Conservation (phyloP, 2,329 filamentous ascomycete species). For the Sporothrix sp. region DNA sequence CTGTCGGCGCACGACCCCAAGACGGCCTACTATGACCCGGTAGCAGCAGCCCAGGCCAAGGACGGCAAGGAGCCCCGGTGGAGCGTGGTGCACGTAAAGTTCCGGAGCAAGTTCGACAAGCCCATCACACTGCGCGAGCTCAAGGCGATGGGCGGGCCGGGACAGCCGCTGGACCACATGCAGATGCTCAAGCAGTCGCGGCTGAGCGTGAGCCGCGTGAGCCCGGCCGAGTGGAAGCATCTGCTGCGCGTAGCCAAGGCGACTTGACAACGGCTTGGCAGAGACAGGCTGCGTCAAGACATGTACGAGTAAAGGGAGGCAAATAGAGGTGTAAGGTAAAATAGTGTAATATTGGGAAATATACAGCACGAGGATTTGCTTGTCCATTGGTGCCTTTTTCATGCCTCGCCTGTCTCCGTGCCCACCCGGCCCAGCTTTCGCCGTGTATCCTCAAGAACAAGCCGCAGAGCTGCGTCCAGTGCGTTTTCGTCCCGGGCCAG, state of each 20-base stretch:
- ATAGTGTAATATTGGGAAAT: slow-evolving; percentile 2
- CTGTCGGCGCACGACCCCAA: slow-evolving; percentile 60
- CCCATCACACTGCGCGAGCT: slow-evolving; percentile 64
- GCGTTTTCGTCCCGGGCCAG: slow-evolving; percentile 37
- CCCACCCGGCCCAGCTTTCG: slow-evolving; percentile 24
- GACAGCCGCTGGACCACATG: slow-evolving; percentile 58
- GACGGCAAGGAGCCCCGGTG: slow-evolving; percentile 50
- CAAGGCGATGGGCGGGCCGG: slow-evolving; percentile 47
- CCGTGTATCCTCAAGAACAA: slow-evolving; percentile 46
- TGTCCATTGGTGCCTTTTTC: background rate
- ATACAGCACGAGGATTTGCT: background rate
- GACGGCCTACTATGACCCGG: slow-evolving; percentile 76
- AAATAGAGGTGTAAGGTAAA: background rate
- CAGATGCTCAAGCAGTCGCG: slow-evolving; percentile 75
- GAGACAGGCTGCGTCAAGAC: background rate
- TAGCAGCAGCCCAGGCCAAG: slow-evolving; percentile 44
- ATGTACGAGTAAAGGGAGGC: background rate
- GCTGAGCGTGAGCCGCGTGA: slow-evolving; percentile 68
- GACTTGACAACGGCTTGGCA: slow-evolving; percentile 20
- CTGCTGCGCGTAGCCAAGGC: slow-evolving; percentile 44
- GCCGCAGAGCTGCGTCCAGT: slow-evolving; percentile 46
- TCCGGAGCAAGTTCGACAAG: slow-evolving; percentile 69
- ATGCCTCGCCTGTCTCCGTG: background rate
- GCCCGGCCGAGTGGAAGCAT: slow-evolving; percentile 53
- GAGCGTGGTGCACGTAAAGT: slow-evolving; percentile 83